Evolutionary conservation across 2,329 filamentous ascomycete genomes (phyloP), one percentile per base, ranked within the genome.

Genomic region (Penicillium sp.): DNA sequence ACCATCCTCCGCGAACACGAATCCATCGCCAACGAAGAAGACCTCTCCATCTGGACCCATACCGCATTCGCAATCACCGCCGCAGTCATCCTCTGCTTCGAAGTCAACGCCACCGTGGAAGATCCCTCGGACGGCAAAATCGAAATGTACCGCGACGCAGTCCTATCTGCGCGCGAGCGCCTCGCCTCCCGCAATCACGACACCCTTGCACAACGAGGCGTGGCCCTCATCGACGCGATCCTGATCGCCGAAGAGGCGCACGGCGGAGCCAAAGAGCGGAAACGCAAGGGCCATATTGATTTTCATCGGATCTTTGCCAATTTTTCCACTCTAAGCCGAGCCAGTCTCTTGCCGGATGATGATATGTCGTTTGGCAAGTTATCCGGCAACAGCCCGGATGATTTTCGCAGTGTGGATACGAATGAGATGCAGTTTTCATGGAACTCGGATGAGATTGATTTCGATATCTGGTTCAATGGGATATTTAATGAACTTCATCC

Each of bases 1-100:
- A 71, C 69, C 1, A 72, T 72, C 12, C 28, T 62, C n/a, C 59
- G 58, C 11, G 59, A 62, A 48, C 58, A 62, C 36, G 59, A 60
- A 13, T 54, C 53, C 6, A 60, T 62, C 5, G 51, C 56, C 33
- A 50, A 56, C 39, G 57, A 60, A 28, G 57, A 54, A 24, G 57
- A 61, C 13, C 47, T 57, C 5, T 62, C 57, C 0, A 59, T 62
- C 29, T 62, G 59, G 59, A 62, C 59, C 2, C 59, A 62, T 36
- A 60, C 58, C 3, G 59, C 59, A 0, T 62, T 62, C 33, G 58
- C 56, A 5, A 61, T 62, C n/a, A 62, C 59, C 6, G 59, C 58
- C 2, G 58, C 56, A 0, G 59, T 62, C 5, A 60, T 61, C 26
- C 50, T 62, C 35, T 61, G 56, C 41, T 62, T 62, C 25, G 55